Evolutionary conservation across 345 rosid genomes (phyloP), one percentile per base, ranked within the genome.

Genomic region (Microcos paniculata): DNA sequence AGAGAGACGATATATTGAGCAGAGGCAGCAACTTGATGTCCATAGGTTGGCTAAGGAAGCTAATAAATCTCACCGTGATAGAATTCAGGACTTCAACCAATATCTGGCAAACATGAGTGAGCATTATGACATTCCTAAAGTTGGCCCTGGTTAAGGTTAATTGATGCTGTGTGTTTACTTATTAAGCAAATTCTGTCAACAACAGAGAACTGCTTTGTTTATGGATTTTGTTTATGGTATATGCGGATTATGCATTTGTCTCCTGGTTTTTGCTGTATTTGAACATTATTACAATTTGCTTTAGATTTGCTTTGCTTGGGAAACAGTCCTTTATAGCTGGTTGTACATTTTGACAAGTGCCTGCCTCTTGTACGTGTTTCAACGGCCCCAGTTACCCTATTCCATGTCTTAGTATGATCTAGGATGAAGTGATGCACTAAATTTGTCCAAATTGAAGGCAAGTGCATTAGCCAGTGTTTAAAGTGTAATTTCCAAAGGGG

Each of bases 71-170:
- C 97, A 94, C 71, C 89, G 95, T 1, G 93, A 94, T 78, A 85
- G 92, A 82, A 92, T 94, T 81, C 93, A 90, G 74, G 94, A 89
- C 63, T 94, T 89, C 83, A 93, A 89, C 77, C 96, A 90, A 81
- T 92, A 90, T 78, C 89, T 95, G 28, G 98, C 96, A 9, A 95
- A 90, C 83, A 89, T 95, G 93, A 95, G 94, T 16, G 96, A 95
- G 84, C 97, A 91, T 75, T 90, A 93, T 19, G 94, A 91, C 83
- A 91, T 93, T 81, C 98, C 94, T 19, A 93, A 91, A 84, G 98
- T 95, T 75, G 98, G 98, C 62, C 97, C 97, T 21, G 96, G 99
- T 74, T 91, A 80, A 87, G 96, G 99, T 74, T 91, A 80, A 87
- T 75, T 63, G 19, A 7, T 18, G 15, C 70, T 28, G 0, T 30